phyloP scores from a whole-genome alignment of 352 stramenopile genomes.

The Globisporangium sylvaticum region DNA sequence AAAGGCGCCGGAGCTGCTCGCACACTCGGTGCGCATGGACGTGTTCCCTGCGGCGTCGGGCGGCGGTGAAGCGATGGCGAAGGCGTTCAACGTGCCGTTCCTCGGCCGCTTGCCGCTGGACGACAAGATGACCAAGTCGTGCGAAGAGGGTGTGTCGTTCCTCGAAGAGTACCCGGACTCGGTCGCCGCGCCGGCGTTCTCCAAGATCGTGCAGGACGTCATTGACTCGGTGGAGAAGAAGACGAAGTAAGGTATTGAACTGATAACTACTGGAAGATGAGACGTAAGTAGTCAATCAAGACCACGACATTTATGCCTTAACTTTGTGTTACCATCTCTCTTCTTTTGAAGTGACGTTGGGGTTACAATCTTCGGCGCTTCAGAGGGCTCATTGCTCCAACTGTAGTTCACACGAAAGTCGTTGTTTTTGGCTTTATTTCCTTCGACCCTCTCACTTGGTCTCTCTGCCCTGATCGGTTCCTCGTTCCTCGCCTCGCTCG shows the following conservation, averaged over 20 bases:
- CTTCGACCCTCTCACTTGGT: too few species aligned
- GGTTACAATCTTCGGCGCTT: too few species aligned
- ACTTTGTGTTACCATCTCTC: not conserved
- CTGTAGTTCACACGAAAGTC: too few species aligned
- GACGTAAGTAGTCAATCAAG: not conserved
- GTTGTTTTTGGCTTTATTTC: too few species aligned
- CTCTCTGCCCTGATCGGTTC: too few species aligned
- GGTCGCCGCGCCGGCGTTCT: slow-evolving; percentile 63
- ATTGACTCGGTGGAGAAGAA: slow-evolving; percentile 53
- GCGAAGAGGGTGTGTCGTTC: slow-evolving; percentile 94
- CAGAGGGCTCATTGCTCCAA: too few species aligned
- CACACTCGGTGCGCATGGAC: slow-evolving; percentile 62
- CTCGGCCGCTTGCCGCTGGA: slow-evolving; percentile 96
- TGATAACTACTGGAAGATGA: not conserved
- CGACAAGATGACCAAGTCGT: slow-evolving; percentile 94
- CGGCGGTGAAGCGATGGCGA: slow-evolving; percentile 93
- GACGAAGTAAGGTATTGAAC: slow-evolving; percentile 5
- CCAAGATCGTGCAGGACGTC: slow-evolving; percentile 69
- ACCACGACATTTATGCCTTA: not conserved
- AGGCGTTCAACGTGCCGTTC: slow-evolving; percentile 95
- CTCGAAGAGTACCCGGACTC: slow-evolving; percentile 85
- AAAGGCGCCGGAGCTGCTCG: slow-evolving; percentile 78
- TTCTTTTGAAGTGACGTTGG: too few species aligned
- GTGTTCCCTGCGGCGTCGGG: slow-evolving; percentile 88
- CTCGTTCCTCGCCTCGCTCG: too few species aligned